Evolutionary conservation across 1,284 basidiomycete species (phyloP), one percentile per base, ranked within the genome.

Genomic region (Athelia sp.): DNA sequence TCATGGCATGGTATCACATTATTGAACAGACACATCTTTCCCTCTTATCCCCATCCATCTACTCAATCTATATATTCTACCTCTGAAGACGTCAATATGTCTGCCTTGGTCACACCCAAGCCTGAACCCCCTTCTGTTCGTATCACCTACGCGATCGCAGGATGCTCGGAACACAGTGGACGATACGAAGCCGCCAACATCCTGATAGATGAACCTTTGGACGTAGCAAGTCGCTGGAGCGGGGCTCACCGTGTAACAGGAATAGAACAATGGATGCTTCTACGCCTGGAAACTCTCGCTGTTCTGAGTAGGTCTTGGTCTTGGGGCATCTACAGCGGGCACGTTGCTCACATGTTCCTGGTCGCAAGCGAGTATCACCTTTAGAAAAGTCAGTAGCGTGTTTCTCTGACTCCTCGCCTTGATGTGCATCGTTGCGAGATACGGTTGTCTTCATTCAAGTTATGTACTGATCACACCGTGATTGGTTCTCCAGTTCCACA

Each of bases 331-430:
- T 32, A 29, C 21, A 4, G 17, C 31, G 43, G 8, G 11, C 24
- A 21, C 14, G 18, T 8, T 44, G 23, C 43, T 44, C 6, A 44
- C 43, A 23, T 23, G 18, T 22, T 44, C 4, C 15, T n/a, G 19
- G 19, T n/a, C 43, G 19, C 23, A 10, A 90, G 87, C 80, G 59
- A 80, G 68, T 50, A 80, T 90, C 53, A 87, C 81, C 3, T 90
- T 90, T 64, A 87, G 88, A 58, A 90, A 90, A 76, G 87, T 87
- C 60, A 40, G 36, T 9, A n/a, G n/a, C n/a, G n/a, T n/a, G n/a
- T n/a, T 6, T 40, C 36, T 40, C 19, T n/a, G 13, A 29, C 13
- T 29, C 26, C 13, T 29, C 13, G 26, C 6, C 13, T 13, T 29
- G 13, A 13, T 29, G 26, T 13, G 26, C 26, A 29, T 29, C 26